Percentiles rank a stretch among this genome's conserved stretches.
phyloP scores from a whole-genome alignment of 805 yeast genomes.

The Yamadazyma phyllophila region DNA sequence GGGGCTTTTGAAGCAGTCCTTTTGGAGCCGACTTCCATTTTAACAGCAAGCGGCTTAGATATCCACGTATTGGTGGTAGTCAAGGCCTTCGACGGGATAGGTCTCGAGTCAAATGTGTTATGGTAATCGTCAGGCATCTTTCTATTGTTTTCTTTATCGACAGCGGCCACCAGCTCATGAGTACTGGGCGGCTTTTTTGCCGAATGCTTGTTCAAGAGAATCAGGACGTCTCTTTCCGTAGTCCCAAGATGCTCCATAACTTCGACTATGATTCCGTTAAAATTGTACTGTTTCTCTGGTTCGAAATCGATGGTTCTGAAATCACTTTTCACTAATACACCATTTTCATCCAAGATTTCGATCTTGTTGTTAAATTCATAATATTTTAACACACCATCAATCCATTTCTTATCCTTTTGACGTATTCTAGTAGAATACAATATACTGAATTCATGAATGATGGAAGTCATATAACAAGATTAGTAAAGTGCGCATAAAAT shows the following conservation, averaged over 20 bases:
- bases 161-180: no score
- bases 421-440: conserved; percentile 44
- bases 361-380: conserved; percentile 50
- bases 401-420: conserved; percentile 52
- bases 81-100: no score
- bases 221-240: conserved; percentile 11
- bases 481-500: no score
- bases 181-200: not conserved
- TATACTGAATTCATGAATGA: conserved; percentile 46
- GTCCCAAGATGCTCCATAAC: conserved; percentile 4
- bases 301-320: conserved; percentile 20
- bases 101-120: no score
- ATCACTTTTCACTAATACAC: conserved; percentile 33
- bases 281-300: conserved; percentile 9
- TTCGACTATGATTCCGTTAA: conserved; percentile 11
- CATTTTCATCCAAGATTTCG: conserved; percentile 39
- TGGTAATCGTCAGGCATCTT: no score
- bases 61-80: no score
- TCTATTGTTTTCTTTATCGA: no score
- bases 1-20: no score
- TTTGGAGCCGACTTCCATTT: no score
- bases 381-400: conserved; percentile 46
- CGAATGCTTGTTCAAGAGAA: not conserved
- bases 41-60: no score
- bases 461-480: conserved; percentile 17